Percentiles rank a stretch among this genome's conserved stretches.
Conservation (phyloP, 306 rosid genomes). For the Ormosia emarginata region DNA sequence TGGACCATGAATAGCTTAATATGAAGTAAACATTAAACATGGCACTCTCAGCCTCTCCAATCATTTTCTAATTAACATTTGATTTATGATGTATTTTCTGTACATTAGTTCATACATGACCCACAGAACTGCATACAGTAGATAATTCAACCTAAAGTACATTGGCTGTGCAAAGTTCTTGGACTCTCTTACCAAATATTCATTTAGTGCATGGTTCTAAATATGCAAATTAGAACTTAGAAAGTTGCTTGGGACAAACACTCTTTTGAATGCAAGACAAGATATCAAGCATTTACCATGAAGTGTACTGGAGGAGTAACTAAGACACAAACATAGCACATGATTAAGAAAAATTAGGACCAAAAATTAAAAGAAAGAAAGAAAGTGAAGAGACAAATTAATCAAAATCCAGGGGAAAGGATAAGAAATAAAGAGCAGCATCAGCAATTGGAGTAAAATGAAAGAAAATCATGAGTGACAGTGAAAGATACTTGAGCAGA, state of each 20-base stretch:
- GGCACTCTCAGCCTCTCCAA: too few species aligned
- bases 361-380: not conserved
- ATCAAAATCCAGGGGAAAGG: not conserved
- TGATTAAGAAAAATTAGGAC: not conserved
- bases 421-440: not conserved
- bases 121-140: too few species aligned
- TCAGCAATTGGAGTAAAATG: not conserved
- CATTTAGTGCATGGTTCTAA: not conserved
- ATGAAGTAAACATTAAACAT: too few species aligned
- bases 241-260: not conserved
- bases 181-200: not conserved
- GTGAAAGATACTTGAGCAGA: slow-evolving; percentile 40
- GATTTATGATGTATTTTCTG: too few species aligned
- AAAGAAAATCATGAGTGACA: not conserved
- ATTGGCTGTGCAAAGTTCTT: not conserved
- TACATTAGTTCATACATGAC: too few species aligned
- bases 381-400: not conserved
- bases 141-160: not conserved
- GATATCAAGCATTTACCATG: not conserved
- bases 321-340: not conserved
- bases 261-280: not conserved
- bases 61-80: too few species aligned
- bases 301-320: not conserved
- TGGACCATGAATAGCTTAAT: not conserved
- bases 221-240: not conserved